phyloP scores from a whole-genome alignment of 768 basidiomycete genomes.

The Auriscalpium vulgare region DNA sequence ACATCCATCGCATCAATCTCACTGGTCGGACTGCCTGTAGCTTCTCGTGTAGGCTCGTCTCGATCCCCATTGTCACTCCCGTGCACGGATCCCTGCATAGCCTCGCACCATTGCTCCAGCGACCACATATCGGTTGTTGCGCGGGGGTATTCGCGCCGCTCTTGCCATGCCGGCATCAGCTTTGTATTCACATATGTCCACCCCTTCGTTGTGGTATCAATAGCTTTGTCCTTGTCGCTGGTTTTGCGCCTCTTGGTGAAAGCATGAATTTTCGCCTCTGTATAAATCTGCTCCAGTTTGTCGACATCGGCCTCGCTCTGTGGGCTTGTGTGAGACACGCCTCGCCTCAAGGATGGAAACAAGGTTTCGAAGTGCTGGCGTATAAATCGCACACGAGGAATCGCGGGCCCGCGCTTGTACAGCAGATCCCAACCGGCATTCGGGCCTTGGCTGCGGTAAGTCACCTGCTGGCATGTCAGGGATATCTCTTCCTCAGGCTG shows the following conservation, averaged over 20 bases:
- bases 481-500: not conserved
- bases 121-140: not conserved
- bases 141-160: not conserved
- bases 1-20: too few species aligned
- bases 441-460: constrained; percentile 7
- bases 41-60: too few species aligned
- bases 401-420: constrained; percentile 1
- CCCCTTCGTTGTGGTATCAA: not conserved
- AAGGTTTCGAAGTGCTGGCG: not conserved
- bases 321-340: not conserved
- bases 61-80: too few species aligned
- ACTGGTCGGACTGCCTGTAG: too few species aligned
- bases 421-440: constrained; percentile 5
- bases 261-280: constrained; percentile 1
- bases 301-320: not conserved
- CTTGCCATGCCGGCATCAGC: not conserved
- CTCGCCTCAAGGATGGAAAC: not conserved
- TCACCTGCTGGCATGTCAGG: not conserved
- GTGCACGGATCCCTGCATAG: too few species aligned
- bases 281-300: not conserved
- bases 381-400: not conserved
- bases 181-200: not conserved
- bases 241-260: not conserved
- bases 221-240: not conserved
- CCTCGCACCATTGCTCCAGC: too few species aligned